Conservation (phyloP, 2,329 filamentous ascomycete species). For the Daldinia sp. region DNA sequence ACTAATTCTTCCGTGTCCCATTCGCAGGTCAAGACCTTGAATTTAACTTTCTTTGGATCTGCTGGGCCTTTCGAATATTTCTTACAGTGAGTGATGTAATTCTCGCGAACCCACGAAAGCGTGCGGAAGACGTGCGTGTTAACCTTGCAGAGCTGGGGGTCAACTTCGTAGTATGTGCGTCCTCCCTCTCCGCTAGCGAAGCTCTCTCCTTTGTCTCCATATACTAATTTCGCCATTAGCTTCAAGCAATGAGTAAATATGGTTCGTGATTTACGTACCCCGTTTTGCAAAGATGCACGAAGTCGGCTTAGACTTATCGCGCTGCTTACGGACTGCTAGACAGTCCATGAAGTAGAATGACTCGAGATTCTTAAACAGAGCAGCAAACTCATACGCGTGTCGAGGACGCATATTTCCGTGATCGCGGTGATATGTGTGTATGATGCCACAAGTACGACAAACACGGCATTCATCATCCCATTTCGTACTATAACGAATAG, state of each 20-base stretch:
- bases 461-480: constrained; percentile 54
- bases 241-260: neutral
- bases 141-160: constrained; percentile 53
- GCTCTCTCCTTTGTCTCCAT: constrained; percentile 37
- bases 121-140: constrained; percentile 54
- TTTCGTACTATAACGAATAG: constrained; percentile 57
- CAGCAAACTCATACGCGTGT: constrained; percentile 60
- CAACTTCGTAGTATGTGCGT: constrained; percentile 53
- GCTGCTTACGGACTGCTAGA: constrained; percentile 53
- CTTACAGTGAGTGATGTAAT: constrained; percentile 55
- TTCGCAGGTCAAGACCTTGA: constrained; percentile 58
- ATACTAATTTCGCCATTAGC: constrained; percentile 33
- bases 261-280: constrained; percentile 35
- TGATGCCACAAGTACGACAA: constrained; percentile 53
- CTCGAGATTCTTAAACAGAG: constrained; percentile 57
- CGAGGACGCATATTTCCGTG: constrained; percentile 51
- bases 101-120: constrained; percentile 55
- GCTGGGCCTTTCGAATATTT: constrained; percentile 52
- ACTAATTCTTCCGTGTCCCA: constrained; percentile 50
- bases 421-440: constrained; percentile 46
- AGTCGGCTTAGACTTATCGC: constrained; percentile 29
- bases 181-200: constrained; percentile 47
- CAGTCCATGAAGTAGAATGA: constrained; percentile 61
- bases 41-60: constrained; percentile 55
- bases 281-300: constrained; percentile 21